Evolutionary conservation across 768 basidiomycete species (phyloP), one percentile per base, ranked within the genome.

Genomic region (Cytidiella melzeri): DNA sequence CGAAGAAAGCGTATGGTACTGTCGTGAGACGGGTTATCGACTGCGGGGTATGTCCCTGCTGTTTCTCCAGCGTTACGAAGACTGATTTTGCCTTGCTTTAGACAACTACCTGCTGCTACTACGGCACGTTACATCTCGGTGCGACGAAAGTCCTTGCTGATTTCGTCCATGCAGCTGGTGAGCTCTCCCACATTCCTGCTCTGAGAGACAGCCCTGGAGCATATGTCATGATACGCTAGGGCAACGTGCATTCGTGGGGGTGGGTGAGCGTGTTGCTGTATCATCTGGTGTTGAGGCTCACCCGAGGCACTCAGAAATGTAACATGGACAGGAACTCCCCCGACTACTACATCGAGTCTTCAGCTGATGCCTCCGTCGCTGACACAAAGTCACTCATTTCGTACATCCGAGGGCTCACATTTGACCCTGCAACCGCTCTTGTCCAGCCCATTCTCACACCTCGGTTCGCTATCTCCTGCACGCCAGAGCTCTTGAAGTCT

Each of bases 61-160:
- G 23, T 48, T 27, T 20, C 36, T 36, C 9, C 25, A 18, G 21
- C 27, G 7, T 9, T 23, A n/a, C 5, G 28, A 46, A 13, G 28
- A 36, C n/a, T 24, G 15, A 46, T 36, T 19, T 5, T 34, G 30
- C 9, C n/a, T 7, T 34, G 30, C 30, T 7, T 24, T 58, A 92
- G 93, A 95, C 92, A 1, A 96, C 94, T 1, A 96, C 94, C 0
- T 90, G 84, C 60, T 96, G 91, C 64, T 96, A 94, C 66, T 95
- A 90, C 61, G 90, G 81, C 6, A 85, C 82, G 2, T 66, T 93
- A 12, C 92, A 98, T 63, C 69, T 84, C 21, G 84, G 87, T 49
- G 77, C 84, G 0, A 92, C 91, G 6, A 90, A 87, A 68, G 67
- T 79, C 28, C 78, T 98, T 4, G 93, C 89, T 1, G 81, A 91